Conservation (phyloP, 371 early-diverging fungal genomes). For the Entomophthora muscae region DNA sequence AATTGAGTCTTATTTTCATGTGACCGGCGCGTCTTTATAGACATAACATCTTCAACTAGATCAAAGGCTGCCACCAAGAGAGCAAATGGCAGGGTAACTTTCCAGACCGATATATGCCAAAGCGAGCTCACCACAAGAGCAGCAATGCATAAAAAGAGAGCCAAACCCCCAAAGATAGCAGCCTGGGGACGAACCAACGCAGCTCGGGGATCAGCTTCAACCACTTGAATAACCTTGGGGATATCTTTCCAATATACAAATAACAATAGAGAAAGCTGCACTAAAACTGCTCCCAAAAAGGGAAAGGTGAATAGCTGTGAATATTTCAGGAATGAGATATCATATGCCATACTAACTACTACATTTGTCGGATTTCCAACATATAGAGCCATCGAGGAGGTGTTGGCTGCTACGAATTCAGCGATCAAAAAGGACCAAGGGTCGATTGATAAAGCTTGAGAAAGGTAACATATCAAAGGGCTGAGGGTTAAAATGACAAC, state of each 20-base stretch:
- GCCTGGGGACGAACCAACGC: slow-evolving; percentile 32
- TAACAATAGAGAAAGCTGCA: slow-evolving; percentile 31
- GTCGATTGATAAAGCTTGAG: slow-evolving; percentile 33
- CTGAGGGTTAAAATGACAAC: slow-evolving; percentile 65
- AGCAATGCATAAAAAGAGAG: slow-evolving; percentile 27
- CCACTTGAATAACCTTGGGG: slow-evolving; percentile 21
- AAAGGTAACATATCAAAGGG: slow-evolving; percentile 50
- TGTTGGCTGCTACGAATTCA: slow-evolving; percentile 50
- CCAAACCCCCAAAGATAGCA: slow-evolving; percentile 30
- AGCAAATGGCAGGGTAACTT: slow-evolving; percentile 47
- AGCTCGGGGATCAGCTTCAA: slow-evolving; percentile 27
- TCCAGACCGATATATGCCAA: slow-evolving; percentile 43
- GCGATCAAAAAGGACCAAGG: slow-evolving; percentile 42
- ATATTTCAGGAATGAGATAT: slow-evolving; percentile 47
- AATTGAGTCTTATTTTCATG: neutral
- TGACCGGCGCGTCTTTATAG: neutral
- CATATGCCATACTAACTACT: slow-evolving; percentile 57
- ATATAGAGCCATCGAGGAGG: slow-evolving; percentile 61
- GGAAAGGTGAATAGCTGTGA: slow-evolving; percentile 67
- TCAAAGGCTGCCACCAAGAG: slow-evolving; percentile 15
- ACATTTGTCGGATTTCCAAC: slow-evolving; percentile 78
- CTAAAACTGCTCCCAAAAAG: slow-evolving; percentile 28
- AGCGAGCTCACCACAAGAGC: slow-evolving; percentile 44
- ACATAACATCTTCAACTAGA: neutral
- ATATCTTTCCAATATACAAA: slow-evolving; percentile 28